Conservation (phyloP, 169 alveolate genomes). For the Amoebophrya sp. region DNA sequence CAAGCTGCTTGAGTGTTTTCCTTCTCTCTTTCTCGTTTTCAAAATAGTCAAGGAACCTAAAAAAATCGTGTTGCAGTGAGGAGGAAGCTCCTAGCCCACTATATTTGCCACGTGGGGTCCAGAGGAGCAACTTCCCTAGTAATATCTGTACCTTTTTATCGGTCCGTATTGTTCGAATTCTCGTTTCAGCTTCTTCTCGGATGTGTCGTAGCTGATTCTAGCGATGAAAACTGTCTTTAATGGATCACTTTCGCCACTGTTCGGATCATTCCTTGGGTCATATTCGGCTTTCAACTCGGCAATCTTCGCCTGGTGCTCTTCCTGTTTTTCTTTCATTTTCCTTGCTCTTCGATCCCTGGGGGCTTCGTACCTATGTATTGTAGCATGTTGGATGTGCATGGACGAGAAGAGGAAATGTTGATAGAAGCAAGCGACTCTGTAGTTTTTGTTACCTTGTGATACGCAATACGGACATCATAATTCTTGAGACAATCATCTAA, state of each 20-base stretch:
- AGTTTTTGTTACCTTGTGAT: neutral
- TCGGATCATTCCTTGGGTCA: conserved; percentile 39
- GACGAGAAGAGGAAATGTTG: conserved; percentile 35
- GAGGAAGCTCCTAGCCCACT: no score
- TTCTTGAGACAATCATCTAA: no score
- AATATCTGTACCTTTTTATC: conserved; percentile 47
- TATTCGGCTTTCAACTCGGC: conserved; percentile 29
- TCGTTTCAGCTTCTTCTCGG: conserved; percentile 76
- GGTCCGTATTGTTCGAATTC: conserved; percentile 89
- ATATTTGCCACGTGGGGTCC: no score
- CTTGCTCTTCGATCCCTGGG: conserved; percentile 45
- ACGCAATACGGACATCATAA: neutral
- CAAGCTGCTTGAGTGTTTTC: no score
- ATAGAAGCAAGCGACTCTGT: conserved; percentile 40
- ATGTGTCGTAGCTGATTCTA: conserved; percentile 78
- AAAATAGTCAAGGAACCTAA: no score
- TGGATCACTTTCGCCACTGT: conserved; percentile 75
- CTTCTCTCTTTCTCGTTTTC: no score
- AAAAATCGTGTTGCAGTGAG: no score
- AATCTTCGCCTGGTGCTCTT: neutral
- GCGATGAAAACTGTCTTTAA: conserved; percentile 87
- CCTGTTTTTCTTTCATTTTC: conserved; percentile 36
- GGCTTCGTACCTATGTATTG: conserved; percentile 35
- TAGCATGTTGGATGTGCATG: conserved; percentile 39
- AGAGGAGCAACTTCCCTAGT: neutral